A percentile compares a stretch with the other conserved stretches of the same genome.
phyloP scores from a whole-genome alignment of 306 rosid species.

The Cucurbita argyrosperma region DNA sequence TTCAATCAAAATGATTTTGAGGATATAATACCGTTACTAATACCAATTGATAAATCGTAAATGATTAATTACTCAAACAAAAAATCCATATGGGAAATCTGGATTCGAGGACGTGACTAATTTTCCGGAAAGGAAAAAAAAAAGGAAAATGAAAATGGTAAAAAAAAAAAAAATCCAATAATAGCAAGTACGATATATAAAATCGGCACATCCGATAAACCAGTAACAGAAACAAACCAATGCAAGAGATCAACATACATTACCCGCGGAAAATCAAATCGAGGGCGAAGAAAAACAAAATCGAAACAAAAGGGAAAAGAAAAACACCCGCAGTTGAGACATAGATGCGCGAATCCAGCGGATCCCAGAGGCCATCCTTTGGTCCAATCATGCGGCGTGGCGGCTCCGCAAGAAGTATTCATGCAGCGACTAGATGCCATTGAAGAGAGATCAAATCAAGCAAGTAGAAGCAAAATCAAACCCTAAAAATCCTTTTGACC shows the following conservation, averaged over 20 bases:
- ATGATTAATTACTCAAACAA: background rate
- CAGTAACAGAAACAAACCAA: background rate
- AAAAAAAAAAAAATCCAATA: background rate
- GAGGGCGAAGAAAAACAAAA: background rate
- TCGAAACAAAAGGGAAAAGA: background rate
- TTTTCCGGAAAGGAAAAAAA: background rate
- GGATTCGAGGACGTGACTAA: background rate
- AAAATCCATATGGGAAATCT: background rate
- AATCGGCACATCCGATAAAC: background rate
- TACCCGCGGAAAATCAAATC: background rate
- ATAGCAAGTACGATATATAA: background rate
- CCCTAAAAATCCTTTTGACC: background rate
- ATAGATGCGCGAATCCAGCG: conserved; percentile 83
- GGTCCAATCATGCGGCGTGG: conserved; percentile 44
- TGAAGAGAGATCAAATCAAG: conserved; percentile 25
- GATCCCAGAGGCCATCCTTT: conserved; percentile 84
- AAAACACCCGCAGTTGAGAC: conserved; percentile 62
- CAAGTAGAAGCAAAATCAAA: background rate
- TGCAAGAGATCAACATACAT: background rate
- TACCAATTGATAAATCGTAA: background rate
- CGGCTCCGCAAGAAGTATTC: conserved; percentile 37
- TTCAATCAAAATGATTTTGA: background rate
- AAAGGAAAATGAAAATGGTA: background rate
- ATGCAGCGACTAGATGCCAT: conserved; percentile 69
- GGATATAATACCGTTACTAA: background rate